phyloP scores from a whole-genome alignment of 176 grass and related monocot genomes.

The Avena eriantha region DNA sequence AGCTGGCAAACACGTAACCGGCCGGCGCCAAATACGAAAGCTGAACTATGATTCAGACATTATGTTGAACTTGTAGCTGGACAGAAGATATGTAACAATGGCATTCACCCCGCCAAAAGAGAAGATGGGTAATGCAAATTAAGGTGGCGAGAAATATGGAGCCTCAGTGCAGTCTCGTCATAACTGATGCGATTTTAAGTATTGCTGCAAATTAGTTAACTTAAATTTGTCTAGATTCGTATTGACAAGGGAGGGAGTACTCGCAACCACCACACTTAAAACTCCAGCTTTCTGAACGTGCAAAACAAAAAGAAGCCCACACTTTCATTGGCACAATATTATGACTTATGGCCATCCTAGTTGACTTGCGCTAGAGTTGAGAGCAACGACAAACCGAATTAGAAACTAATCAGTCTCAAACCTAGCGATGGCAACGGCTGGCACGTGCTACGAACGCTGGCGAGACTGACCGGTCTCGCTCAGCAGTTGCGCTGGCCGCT shows the following conservation, averaged over 20 bases:
- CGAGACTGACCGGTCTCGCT: background rate
- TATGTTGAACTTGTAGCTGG: too few relatives aligned
- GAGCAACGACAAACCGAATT: background rate
- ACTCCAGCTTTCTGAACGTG: background rate
- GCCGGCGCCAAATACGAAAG: too few relatives aligned
- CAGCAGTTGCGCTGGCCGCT: background rate
- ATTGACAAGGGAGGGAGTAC: background rate
- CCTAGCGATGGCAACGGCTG: background rate
- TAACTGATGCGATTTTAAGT: constrained; percentile 2
- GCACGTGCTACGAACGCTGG: background rate
- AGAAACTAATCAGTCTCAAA: background rate
- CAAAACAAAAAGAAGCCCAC: background rate
- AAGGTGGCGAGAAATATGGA: background rate
- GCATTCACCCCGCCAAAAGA: too few relatives aligned
- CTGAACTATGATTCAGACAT: too few relatives aligned
- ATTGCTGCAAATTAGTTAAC: too few relatives aligned
- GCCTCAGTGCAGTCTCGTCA: background rate
- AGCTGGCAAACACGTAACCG: too few relatives aligned
- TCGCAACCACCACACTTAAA: background rate
- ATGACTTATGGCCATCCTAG: background rate
- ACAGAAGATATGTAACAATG: too few relatives aligned
- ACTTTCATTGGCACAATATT: background rate
- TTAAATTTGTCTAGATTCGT: too few relatives aligned
- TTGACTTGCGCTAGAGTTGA: background rate
- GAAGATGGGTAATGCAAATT: background rate